Evolutionary conservation across 306 rosid species (phyloP).

Genomic region (Vigna reflexopilosa): DNA sequence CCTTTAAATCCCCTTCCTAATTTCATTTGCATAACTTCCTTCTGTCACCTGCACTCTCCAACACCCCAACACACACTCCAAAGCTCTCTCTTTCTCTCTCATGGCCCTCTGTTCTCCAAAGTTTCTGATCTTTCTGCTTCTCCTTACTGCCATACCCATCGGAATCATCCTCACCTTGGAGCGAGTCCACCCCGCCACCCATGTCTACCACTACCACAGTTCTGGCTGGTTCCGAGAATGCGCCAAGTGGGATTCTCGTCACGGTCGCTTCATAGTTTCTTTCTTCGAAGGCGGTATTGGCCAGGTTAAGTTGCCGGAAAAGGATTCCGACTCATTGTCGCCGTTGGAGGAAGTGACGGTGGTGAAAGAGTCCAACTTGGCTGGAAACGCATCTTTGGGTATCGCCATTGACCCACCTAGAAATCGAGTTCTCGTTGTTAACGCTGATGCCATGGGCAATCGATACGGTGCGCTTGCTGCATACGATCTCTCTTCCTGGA

Average conservation of each 20-base stretch:
- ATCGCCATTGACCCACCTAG: constrained; percentile 60
- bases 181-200: constrained; percentile 62
- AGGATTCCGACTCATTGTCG: not conserved
- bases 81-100: not conserved
- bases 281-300: constrained; percentile 74
- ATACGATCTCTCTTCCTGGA: constrained; percentile 77
- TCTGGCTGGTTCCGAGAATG: constrained; percentile 75
- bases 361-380: constrained; percentile 57
- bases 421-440: constrained; percentile 71
- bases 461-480: constrained; percentile 70
- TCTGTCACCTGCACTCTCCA: no score
- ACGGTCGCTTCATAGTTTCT: constrained; percentile 70
- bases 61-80: no score
- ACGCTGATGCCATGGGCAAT: constrained; percentile 63
- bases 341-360: constrained; percentile 58
- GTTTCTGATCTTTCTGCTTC: constrained; percentile 51
- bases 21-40: no score
- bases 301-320: constrained; percentile 53
- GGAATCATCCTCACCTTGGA: constrained; percentile 74
- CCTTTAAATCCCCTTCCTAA: no score
- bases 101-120: constrained; percentile 61
- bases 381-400: constrained; percentile 80
- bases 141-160: constrained; percentile 74
- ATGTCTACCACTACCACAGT: constrained; percentile 76
- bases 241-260: constrained; percentile 75